Evolutionary conservation across 2,329 filamentous ascomycete genomes (phyloP), one percentile per base, ranked within the genome.

Genomic region (Chaetomiaceae sp.): DNA sequence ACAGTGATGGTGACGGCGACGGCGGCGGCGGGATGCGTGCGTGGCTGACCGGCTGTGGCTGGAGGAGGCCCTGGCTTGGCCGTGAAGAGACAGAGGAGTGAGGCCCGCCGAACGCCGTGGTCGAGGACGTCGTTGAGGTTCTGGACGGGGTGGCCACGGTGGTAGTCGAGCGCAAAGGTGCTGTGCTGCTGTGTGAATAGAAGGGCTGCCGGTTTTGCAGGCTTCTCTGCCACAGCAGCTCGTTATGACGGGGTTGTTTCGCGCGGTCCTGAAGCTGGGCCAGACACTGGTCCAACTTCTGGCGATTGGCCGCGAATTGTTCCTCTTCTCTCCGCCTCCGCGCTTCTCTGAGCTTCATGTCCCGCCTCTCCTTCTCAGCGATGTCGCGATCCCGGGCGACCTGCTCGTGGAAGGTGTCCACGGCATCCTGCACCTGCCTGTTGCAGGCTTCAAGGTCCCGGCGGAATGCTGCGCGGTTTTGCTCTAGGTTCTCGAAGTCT

Each of bases 381-480:
- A 30, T 30, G 6, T 47, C 42, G 4, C 22, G 36, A 1, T 32
- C 19, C n/a, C 17, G 10, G 27, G 44, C 45, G 12, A 40, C 38
- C 22, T 48, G n/a, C 12, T 45, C 48, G 34, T 51, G 50, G 46
- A 37, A 47, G 11, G 5, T 20, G 27, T 46, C 38, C 0, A 51
- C 45, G 1, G 26, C 24, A 2, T 20, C 11, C 17, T 30, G 30
- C n/a, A 55, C 19, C 2, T 51, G 47, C 5, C 46, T 20, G 3
- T 26, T 41, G 48, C 46, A 51, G 30, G 39, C 41, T 10, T 15
- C 18, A 19, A 49, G 29, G 14, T 46, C 40, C 6, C 24, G 24
- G 14, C 30, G 18, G 20, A 48, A 40, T 9, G 12, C 29, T 5
- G 17, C 30, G 20, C 19, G 47, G 42, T 30, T 35, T 3, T 42